Evolutionary conservation across 2,329 filamentous ascomycete species (phyloP).

Genomic region (Trichoderma simmonsii): DNA sequence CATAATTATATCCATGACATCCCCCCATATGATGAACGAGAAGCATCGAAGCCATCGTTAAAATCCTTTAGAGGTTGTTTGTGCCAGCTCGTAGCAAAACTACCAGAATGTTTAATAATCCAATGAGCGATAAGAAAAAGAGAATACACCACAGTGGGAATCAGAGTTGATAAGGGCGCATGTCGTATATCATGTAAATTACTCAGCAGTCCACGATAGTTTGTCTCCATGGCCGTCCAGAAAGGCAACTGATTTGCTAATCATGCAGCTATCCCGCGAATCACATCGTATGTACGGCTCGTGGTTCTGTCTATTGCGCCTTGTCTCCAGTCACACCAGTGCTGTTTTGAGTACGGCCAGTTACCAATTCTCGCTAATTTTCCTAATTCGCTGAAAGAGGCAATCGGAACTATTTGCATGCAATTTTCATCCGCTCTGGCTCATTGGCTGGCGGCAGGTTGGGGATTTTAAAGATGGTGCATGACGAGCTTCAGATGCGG

Average conservation of each 20-base stretch:
- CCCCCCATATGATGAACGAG: not conserved
- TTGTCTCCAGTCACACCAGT: not conserved
- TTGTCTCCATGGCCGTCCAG: not conserved
- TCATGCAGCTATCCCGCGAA: not conserved
- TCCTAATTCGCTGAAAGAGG: constrained; percentile 9
- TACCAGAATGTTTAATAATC: not conserved
- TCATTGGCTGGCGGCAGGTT: not conserved
- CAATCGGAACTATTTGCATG: constrained; percentile 6
- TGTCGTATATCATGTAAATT: not conserved
- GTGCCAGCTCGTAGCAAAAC: not conserved
- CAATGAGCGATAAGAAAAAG: not conserved
- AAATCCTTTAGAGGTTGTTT: not conserved
- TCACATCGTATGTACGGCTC: not conserved
- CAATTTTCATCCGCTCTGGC: not conserved
- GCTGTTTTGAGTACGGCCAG: too few relatives aligned
- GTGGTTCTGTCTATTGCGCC: not conserved
- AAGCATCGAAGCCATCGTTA: not conserved
- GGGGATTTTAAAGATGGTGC: not conserved
- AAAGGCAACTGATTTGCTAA: not conserved
- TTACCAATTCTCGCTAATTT: not conserved
- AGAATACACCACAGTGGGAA: not conserved
- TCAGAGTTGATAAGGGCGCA: not conserved
- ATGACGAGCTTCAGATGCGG: not conserved
- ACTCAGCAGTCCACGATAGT: not conserved
- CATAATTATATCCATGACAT: not conserved